These are phyloP conservation scores for Sporothrix brunneoviolacea DNA, from an alignment of 2,329 filamentous ascomycete genomes.

Conservation along the genomic window DNA sequence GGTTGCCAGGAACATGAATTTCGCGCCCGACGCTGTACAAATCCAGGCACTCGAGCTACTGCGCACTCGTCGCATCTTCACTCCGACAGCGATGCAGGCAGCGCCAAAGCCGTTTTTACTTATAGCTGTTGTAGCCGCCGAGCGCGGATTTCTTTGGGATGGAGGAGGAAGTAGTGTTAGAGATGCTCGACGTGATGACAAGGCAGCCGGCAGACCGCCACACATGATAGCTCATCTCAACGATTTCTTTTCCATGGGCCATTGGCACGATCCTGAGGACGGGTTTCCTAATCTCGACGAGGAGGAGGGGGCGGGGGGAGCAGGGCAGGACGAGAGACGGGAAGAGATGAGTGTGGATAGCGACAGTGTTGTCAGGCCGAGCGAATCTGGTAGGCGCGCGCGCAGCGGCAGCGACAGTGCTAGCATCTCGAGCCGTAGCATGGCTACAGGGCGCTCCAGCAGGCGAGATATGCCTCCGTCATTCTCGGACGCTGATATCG, in stretches of 20 bases:
- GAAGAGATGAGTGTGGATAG: neutral
- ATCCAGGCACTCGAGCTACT: constrained; percentile 75
- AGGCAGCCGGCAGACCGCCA: constrained; percentile 25
- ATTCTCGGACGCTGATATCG: constrained; percentile 43
- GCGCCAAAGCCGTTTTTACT: constrained; percentile 76
- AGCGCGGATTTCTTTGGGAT: constrained; percentile 32
- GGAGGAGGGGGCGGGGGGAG: constrained; percentile 29
- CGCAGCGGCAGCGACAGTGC: neutral
- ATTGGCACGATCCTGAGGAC: constrained; percentile 69
- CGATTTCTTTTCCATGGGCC: constrained; percentile 81
- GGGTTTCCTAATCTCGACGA: constrained; percentile 72
- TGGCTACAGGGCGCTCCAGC: neutral
- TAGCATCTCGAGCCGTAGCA: neutral
- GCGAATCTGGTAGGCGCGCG: constrained; percentile 22
- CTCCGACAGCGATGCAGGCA: constrained; percentile 63
- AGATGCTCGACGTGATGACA: neutral
- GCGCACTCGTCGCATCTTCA: constrained; percentile 70
- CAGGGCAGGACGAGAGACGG: constrained; percentile 20
- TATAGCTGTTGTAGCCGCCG: constrained; percentile 59
- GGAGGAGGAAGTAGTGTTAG: neutral
- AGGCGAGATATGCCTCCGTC: constrained; percentile 9
- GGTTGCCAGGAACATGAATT: constrained; percentile 72
- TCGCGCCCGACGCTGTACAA: constrained; percentile 68
- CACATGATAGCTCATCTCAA: constrained; percentile 57
- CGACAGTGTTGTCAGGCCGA: constrained; percentile 14